Conservation (phyloP, 148 eudicot genomes). For the Persicaria tinctoria region DNA sequence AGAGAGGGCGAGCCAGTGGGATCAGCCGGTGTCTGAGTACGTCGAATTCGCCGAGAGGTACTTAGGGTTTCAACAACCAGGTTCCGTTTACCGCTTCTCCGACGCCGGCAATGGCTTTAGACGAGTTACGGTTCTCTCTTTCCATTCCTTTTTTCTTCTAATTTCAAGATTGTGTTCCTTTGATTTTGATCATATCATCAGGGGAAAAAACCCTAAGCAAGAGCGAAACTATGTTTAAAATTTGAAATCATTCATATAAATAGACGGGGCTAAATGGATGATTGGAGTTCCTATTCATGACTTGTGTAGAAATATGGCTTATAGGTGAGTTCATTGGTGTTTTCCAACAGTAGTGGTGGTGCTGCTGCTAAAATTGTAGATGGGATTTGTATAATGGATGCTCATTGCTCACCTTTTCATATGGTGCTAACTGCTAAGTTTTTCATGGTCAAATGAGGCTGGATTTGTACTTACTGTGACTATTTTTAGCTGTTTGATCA, state of each 20-base stretch:
- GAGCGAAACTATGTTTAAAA: not conserved
- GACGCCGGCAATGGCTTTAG: slow-evolving; percentile 61
- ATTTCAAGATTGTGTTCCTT: not conserved
- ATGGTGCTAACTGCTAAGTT: not conserved
- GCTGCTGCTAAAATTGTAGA: not conserved
- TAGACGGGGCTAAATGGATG: not conserved
- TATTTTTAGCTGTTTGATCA: not conserved
- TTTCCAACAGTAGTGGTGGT: not conserved
- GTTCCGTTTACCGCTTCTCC: slow-evolving; percentile 57
- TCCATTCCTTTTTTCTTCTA: not conserved
- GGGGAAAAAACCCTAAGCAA: not conserved
- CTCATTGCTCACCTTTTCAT: not conserved
- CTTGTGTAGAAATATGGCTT: not conserved
- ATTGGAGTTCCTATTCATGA: not conserved
- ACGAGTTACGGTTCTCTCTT: slow-evolving; percentile 35
- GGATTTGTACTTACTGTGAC: not conserved
- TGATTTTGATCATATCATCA: not conserved
- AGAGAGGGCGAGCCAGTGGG: slow-evolving; percentile 89
- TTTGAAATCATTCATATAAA: not conserved
- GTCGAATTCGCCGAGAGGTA: slow-evolving; percentile 63
- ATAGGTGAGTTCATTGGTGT: not conserved
- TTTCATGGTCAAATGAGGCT: not conserved
- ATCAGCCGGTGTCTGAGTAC: slow-evolving; percentile 71
- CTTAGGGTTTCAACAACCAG: slow-evolving; percentile 83
- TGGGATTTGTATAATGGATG: not conserved